These are phyloP conservation scores for Sisymbrium irio DNA, from an alignment of 345 rosid genomes.

Conservation along the genomic window DNA sequence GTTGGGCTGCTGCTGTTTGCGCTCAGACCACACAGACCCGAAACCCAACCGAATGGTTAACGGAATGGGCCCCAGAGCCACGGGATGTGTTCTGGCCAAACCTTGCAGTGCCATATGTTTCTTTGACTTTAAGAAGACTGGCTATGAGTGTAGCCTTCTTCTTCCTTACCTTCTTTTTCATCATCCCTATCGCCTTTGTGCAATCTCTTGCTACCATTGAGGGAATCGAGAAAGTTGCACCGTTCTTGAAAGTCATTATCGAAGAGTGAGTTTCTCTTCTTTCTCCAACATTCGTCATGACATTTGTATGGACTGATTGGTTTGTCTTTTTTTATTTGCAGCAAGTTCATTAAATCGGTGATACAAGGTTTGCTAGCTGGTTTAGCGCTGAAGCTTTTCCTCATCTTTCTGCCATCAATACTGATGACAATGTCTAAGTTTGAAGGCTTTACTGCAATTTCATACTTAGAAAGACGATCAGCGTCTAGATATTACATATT, in stretches of 20 bases:
- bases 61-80: conserved; percentile 98
- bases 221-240: conserved; percentile 66
- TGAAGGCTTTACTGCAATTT: conserved; percentile 78
- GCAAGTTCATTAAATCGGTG: conserved; percentile 60
- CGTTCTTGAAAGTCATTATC: conserved; percentile 61
- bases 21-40: conserved; percentile 91
- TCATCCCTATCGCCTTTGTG: conserved; percentile 85
- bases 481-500: conserved; percentile 88
- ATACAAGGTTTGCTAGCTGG: conserved; percentile 90
- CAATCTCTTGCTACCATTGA: conserved; percentile 89
- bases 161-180: conserved; percentile 92
- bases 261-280: conserved; percentile 53
- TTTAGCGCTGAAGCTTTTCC: conserved; percentile 84
- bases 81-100: conserved; percentile 90
- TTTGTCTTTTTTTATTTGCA: conserved; percentile 34
- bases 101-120: conserved; percentile 81
- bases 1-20: conserved; percentile 98
- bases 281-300: neutral
- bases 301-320: neutral
- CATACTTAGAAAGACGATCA: conserved; percentile 80
- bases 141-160: conserved; percentile 83
- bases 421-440: conserved; percentile 96
- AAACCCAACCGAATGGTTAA: conserved; percentile 86
- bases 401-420: conserved; percentile 88
- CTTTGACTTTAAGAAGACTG: conserved; percentile 63